Base-by-base conservation (phyloP, 495 filamentous ascomycete genomes). In the Penicillium goetzii region DNA sequence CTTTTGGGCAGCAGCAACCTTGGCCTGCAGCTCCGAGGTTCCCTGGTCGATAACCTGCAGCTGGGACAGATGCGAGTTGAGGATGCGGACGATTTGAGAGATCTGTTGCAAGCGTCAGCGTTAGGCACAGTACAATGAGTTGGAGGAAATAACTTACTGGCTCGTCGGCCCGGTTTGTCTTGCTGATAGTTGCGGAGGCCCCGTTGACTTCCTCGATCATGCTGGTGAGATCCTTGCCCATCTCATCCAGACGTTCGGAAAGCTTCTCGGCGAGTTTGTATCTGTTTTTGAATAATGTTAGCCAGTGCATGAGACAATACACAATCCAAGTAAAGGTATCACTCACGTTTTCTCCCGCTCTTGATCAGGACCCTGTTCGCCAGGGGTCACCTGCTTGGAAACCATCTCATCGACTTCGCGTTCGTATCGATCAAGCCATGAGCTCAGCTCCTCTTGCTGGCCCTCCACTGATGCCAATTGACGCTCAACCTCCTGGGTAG, bases 141-240 rank as follows among this genome's bases (percentile, higher is more conserved):
- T 36, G 53, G 63, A 49, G 63, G 58, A 41, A 4, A 11, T 14
- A 26, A 86, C 92, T 74, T 86, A 97, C 93, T 67, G 93, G 94
- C 80, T 97, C 94, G 76, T 97, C 92, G 45, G 90, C 82, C 74
- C 92, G 94, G 76, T 82, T 89, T 47, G 89, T 93, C 83, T 94
- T 95, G 82, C 86, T 93, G 63, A 99, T 80, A 6, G 86, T 89
- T 28, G 89, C 82, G 10, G 89, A 92, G 52, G 92, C 92, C 60
- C 86, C 85, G 71, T 99, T 99, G 71, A 98, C 95, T 76, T 97
- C 95, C 71, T 97, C 93, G 71, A 99, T 97, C 93, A 99, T 97
- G 76, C 89, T 91, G 43, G 84, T 84, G 55, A 98, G 79, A 74
- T 97, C 92, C 74, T 90, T 92, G 74, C 92, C 92, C 90, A 97